Evolutionary conservation across 371 early-diverging fungal genomes (phyloP).

Genomic region (Caulochytrium protostelioides): DNA sequence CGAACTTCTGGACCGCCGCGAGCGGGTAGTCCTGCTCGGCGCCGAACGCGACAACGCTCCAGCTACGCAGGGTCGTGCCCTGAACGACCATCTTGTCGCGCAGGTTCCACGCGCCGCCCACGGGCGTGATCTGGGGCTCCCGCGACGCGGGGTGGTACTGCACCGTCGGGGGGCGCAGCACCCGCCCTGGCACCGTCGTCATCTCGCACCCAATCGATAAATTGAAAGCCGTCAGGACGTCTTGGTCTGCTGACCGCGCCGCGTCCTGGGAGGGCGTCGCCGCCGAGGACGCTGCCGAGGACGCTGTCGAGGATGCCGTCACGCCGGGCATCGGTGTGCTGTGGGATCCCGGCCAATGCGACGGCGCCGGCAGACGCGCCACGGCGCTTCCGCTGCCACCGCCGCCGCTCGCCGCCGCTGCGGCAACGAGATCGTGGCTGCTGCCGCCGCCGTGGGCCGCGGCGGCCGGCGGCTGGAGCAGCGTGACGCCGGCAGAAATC

Average conservation of each 20-base stretch:
- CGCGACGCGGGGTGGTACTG: conserved; percentile 37
- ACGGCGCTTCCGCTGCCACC: background rate
- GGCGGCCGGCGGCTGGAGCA: conserved; percentile 20
- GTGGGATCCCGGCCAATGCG: no score
- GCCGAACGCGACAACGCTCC: conserved; percentile 51
- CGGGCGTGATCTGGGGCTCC: conserved; percentile 44
- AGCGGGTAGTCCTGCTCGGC: conserved; percentile 21
- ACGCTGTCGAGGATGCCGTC: no score
- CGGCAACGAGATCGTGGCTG: no score
- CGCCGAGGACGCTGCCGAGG: no score
- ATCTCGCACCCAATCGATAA: conserved; percentile 40
- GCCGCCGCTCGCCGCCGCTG: no score
- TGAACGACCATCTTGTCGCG: conserved; percentile 54
- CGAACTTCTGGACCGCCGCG: conserved; percentile 21
- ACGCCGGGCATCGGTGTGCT: no score
- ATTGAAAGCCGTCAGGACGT: conserved; percentile 18
- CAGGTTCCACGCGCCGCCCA: conserved; percentile 78
- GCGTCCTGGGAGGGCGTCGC: no score
- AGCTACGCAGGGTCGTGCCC: conserved; percentile 54
- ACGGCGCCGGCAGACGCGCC: no score
- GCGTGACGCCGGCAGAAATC: conserved; percentile 23
- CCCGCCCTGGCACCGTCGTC: conserved; percentile 38
- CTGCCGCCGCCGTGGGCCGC: no score
- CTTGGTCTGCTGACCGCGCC: no score
- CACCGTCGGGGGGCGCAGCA: conserved; percentile 53